phyloP scores from a whole-genome alignment of 2,329 filamentous ascomycete genomes.

The Trichoderma pleuroti region DNA sequence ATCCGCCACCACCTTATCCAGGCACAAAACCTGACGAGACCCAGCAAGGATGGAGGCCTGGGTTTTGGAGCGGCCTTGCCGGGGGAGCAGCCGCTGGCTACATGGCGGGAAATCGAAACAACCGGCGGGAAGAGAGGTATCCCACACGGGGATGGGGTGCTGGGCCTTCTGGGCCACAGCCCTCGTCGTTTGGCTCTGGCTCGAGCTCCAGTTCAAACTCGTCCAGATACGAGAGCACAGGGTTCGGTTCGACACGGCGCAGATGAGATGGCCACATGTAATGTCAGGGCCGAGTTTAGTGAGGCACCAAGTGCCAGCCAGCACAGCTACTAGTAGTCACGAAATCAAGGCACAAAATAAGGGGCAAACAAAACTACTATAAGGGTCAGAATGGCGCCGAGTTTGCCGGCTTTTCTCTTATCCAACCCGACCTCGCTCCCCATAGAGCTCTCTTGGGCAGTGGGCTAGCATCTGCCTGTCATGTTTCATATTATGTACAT shows the following conservation, averaged over 20 bases:
- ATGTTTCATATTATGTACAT: slow-evolving; percentile 24
- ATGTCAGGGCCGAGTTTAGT: background rate
- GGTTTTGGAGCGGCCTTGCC: slow-evolving; percentile 69
- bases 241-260: slow-evolving; percentile 66
- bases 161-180: slow-evolving; percentile 23
- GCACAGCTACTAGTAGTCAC: background rate
- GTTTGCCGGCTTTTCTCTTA: slow-evolving; percentile 12
- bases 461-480: background rate
- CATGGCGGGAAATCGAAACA: slow-evolving; percentile 40
- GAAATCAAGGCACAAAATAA: background rate
- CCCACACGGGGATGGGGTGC: slow-evolving; percentile 29
- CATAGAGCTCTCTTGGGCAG: background rate
- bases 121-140: slow-evolving; percentile 29
- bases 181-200: slow-evolving; percentile 23
- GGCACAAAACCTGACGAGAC: slow-evolving; percentile 34
- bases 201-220: slow-evolving; percentile 37
- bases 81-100: slow-evolving; percentile 68
- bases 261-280: slow-evolving; percentile 36
- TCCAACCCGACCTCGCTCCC: slow-evolving; percentile 23
- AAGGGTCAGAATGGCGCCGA: slow-evolving; percentile 11
- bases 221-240: slow-evolving; percentile 63
- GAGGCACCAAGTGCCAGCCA: background rate
- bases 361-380: background rate
- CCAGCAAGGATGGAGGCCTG: slow-evolving; percentile 57
- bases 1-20: slow-evolving; percentile 50